Percentiles rank a stretch among this genome's conserved stretches.
Evolutionary conservation across 2,329 filamentous ascomycete genomes (phyloP).

Genomic region (Verticillium nonalfalfae): DNA sequence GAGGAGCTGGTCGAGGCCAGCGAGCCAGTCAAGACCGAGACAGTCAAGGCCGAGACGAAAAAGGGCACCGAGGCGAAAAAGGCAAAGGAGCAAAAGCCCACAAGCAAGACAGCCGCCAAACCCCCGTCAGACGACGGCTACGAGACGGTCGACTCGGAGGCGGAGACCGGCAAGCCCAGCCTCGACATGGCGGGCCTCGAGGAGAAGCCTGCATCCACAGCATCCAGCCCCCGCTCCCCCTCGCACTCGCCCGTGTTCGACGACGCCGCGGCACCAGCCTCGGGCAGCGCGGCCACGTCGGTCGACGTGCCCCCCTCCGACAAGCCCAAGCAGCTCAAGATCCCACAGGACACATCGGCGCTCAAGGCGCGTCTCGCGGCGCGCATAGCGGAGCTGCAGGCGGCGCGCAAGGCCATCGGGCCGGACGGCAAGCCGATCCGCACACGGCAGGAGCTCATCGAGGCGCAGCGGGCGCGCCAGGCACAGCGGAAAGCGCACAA

Average conservation of each 20-base stretch:
- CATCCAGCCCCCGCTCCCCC: slow-evolving; percentile 37
- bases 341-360: slow-evolving; percentile 65
- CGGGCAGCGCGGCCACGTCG: slow-evolving; percentile 58
- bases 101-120: not conserved
- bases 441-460: slow-evolving; percentile 87
- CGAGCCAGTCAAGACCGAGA: not conserved
- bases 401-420: slow-evolving; percentile 80
- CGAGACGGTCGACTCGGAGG: not conserved
- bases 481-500: slow-evolving; percentile 82
- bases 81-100: not conserved
- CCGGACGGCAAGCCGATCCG: slow-evolving; percentile 74
- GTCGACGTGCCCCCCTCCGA: slow-evolving; percentile 55
- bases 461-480: slow-evolving; percentile 81
- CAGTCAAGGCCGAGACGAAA: slow-evolving; percentile 2
- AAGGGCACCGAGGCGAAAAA: not conserved
- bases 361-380: slow-evolving; percentile 74
- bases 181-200: slow-evolving; percentile 18
- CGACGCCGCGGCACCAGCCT: slow-evolving; percentile 34
- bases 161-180: slow-evolving; percentile 9
- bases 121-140: not conserved
- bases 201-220: slow-evolving; percentile 33
- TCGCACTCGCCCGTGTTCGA: slow-evolving; percentile 59
- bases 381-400: slow-evolving; percentile 78
- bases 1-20: slow-evolving; percentile 23
- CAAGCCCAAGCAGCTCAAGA: slow-evolving; percentile 59